Percentiles rank a stretch among this genome's conserved stretches.
Evolutionary conservation across 495 filamentous ascomycete species (phyloP).

Genomic region (Glutinoglossum americanum): DNA sequence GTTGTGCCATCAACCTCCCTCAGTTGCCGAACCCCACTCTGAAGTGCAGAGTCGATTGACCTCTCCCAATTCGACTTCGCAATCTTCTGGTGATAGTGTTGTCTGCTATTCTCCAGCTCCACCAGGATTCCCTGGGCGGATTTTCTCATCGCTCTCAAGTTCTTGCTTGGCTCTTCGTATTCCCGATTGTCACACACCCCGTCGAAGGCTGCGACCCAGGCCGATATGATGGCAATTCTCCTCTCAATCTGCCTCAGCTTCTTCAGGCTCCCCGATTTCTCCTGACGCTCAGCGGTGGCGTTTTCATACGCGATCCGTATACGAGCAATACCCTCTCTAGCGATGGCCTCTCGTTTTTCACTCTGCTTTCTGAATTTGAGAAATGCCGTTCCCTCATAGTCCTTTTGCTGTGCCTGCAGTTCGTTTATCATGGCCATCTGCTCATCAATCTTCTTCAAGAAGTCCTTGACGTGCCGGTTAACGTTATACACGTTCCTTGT

Average conservation of each 20-base stretch:
- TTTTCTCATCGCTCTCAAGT: constrained; percentile 57
- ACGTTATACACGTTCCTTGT: constrained; percentile 98
- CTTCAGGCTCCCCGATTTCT: constrained; percentile 60
- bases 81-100: constrained; percentile 70
- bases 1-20: constrained; percentile 43
- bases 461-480: constrained; percentile 96
- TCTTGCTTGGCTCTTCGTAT: constrained; percentile 39
- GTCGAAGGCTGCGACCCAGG: constrained; percentile 90
- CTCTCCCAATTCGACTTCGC: constrained; percentile 69
- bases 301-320: constrained; percentile 73
- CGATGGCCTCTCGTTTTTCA: constrained; percentile 56
- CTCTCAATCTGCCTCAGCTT: constrained; percentile 66
- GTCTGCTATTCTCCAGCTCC: constrained; percentile 72
- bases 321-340: constrained; percentile 62
- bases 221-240: constrained; percentile 59
- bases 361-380: constrained; percentile 73
- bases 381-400: constrained; percentile 70
- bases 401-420: constrained; percentile 75
- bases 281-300: constrained; percentile 52
- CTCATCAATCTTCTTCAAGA: constrained; percentile 92
- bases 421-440: constrained; percentile 87
- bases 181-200: constrained; percentile 50
- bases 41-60: constrained; percentile 63
- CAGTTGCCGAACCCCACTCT: constrained; percentile 62
- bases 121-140: constrained; percentile 69